Conservation (phyloP, 2,329 filamentous ascomycete genomes). For the Xylariaceae sp. region DNA sequence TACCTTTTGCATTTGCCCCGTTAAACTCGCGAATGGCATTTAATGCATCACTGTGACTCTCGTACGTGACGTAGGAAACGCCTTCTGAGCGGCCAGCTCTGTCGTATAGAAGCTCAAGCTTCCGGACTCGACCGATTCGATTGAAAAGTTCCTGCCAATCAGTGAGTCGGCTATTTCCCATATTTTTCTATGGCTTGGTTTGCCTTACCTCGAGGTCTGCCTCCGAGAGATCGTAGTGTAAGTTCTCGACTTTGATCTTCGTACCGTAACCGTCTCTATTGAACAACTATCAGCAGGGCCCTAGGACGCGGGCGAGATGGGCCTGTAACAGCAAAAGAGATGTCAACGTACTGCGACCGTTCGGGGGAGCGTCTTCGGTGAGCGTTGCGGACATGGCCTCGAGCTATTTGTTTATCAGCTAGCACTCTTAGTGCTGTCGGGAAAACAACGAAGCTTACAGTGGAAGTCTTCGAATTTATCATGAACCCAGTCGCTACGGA, state of each 20-base stretch:
- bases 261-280: slow-evolving; percentile 51
- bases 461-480: slow-evolving; percentile 74
- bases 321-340: neutral
- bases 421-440: neutral
- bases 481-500: slow-evolving; percentile 81
- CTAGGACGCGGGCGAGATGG: neutral
- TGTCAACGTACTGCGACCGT: slow-evolving; percentile 17
- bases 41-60: slow-evolving; percentile 62
- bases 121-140: slow-evolving; percentile 66
- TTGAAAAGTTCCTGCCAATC: slow-evolving; percentile 65
- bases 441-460: slow-evolving; percentile 37
- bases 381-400: slow-evolving; percentile 22
- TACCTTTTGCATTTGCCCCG: slow-evolving; percentile 82
- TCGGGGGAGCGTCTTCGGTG: slow-evolving; percentile 39
- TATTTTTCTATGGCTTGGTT: neutral
- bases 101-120: slow-evolving; percentile 73
- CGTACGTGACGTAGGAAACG: slow-evolving; percentile 77
- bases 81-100: slow-evolving; percentile 84
- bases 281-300: slow-evolving; percentile 10
- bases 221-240: slow-evolving; percentile 87
- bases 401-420: slow-evolving; percentile 20
- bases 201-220: slow-evolving; percentile 67
- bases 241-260: slow-evolving; percentile 78
- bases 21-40: slow-evolving; percentile 75
- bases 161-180: slow-evolving; percentile 24